Base-by-base conservation (phyloP, 2,329 filamentous ascomycete species). In the Paecilomyces formosus region DNA sequence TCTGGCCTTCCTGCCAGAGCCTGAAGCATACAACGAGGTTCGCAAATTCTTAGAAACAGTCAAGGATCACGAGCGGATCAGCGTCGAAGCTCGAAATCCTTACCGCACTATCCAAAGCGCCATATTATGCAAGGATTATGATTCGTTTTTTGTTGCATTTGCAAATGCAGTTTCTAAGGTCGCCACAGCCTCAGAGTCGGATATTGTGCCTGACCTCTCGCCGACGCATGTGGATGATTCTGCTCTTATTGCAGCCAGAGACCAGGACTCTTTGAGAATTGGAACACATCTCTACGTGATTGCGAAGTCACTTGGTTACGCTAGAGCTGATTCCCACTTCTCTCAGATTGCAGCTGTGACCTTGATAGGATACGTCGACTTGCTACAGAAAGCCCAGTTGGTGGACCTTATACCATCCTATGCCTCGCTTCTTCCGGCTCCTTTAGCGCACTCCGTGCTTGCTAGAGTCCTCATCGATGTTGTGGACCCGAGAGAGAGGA, bases 361-460 rank as follows among this genome's bases (percentile, higher is more conserved):
- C 53, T 79, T 97, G 56, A 85, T 88, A 0, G 87, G 85, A 3
- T 97, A 97, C 70, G 88, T 95, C 57, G 88, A 89, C 65, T 87
- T 89, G 61, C 77, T 99, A 39, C 85, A 89, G 51, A 81, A 88
- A 53, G 84, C 85, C 15, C 85, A 86, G 33, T 84, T 94, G 57
- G 85, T 88, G 60, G 87, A 93, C 62, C 77, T 94, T 50, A 88
- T 96, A 57, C 92, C 94, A 0, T 78, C 96, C 0, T 99, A 99
- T 72, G 92, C 90, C 62, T 91, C 91, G 8, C 87, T 90, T 65
- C 79, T 99, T 12, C 81, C 84, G 9, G 76, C 80, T 6, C 78
- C 84, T 12, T 82, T 88, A 62, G 82, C 83, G 61, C 86, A 91
- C 64, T 82, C 86, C 57, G 87, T 88, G 15, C 81, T 99, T 54